phyloP scores from a whole-genome alignment of 257 asterid species.

The Euphrasia confusa region DNA sequence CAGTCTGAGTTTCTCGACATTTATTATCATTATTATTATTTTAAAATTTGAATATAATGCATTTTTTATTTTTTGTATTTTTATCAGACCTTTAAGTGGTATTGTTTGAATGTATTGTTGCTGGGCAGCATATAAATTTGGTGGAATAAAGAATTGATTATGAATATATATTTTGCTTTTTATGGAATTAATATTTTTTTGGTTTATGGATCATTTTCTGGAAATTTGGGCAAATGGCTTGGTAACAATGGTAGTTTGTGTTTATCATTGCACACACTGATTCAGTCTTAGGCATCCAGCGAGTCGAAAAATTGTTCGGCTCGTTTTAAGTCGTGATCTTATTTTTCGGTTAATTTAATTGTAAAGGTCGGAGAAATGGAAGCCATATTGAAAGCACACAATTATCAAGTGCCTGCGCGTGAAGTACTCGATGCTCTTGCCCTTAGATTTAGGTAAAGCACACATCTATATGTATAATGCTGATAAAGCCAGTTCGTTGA shows the following conservation, averaged over 20 bases:
- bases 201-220: neutral
- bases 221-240: neutral
- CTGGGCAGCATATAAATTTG: too few species aligned
- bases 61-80: too few species aligned
- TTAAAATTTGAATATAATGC: too few species aligned
- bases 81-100: neutral
- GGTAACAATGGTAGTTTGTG: neutral
- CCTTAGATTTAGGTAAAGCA: constrained; percentile 66
- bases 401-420: constrained; percentile 61
- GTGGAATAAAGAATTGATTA: too few species aligned
- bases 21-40: too few species aligned
- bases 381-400: constrained; percentile 69
- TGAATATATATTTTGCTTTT: too few species aligned
- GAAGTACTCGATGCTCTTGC: constrained; percentile 84
- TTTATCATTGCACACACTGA: neutral
- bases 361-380: constrained; percentile 91
- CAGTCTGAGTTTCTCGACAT: too few species aligned
- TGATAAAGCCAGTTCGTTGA: constrained; percentile 9
- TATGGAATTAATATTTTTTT: too few species aligned
- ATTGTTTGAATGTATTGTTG: too few species aligned
- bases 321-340: too few species aligned
- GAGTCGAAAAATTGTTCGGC: too few species aligned
- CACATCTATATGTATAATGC: neutral
- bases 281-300: too few species aligned
- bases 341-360: neutral